Conservation (phyloP, 139 green algal species). For the Chlorella vulgaris region DNA sequence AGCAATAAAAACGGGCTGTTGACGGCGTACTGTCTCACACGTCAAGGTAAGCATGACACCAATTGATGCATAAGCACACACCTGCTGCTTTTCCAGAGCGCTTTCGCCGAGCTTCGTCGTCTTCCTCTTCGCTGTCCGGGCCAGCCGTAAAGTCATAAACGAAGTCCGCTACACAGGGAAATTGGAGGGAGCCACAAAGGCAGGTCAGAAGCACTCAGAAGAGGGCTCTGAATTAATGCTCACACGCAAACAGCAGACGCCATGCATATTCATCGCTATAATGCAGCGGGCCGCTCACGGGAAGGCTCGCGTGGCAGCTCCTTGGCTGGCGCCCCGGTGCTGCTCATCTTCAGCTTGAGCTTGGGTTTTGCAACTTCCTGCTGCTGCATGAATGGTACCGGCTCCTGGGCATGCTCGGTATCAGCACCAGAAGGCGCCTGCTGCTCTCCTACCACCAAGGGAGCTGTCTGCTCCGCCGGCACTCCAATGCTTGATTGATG, state of each 20-base stretch:
- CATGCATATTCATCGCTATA: too few species aligned
- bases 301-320: constrained; percentile 15
- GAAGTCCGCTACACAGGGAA: constrained; percentile 13
- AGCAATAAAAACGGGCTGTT: background rate
- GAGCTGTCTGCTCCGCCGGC: background rate
- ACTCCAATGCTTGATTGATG: background rate
- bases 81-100: background rate
- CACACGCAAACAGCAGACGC: background rate
- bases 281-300: too few species aligned
- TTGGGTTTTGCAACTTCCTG: background rate
- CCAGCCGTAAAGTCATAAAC: constrained; percentile 10
- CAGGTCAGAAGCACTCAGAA: too few species aligned
- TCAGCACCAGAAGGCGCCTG: too few species aligned
- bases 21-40: too few species aligned
- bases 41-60: too few species aligned
- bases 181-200: too few species aligned
- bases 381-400: too few species aligned
- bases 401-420: too few species aligned
- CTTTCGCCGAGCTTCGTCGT: background rate
- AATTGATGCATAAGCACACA: too few species aligned
- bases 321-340: background rate
- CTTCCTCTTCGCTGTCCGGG: constrained; percentile 15
- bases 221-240: too few species aligned
- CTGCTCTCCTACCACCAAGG: background rate
- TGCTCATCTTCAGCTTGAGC: background rate